Evolutionary conservation across 108 stramenopile genomes (phyloP), one percentile per base, ranked within the genome.

Genomic region (Cyclotella sp.): DNA sequence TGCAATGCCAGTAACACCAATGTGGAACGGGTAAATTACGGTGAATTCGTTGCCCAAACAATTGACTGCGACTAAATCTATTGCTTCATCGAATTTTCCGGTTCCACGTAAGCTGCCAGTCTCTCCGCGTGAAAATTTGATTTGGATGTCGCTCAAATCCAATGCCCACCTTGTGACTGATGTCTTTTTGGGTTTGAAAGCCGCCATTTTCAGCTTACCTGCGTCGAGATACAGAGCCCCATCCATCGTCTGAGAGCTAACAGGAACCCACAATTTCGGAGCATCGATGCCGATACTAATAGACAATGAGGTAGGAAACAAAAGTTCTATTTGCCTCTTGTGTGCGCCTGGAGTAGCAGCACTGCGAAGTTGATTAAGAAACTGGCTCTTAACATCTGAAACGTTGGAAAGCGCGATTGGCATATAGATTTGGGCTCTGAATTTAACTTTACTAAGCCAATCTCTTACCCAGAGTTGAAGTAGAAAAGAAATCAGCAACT

Each of bases 291-390:
- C 87, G 13, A 94, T 44, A 60, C 85, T 78, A 21, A 94, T 58
- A 19, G 78, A 71, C 18, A 90, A 51, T 44, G 87, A 77, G 16
- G 79, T 81, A 12, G 91, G 93, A n/a, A 87, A 89, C 8, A 88
- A 64, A 45, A 94, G 71, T 18, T 91, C 91, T 26, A 92, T 68
- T 49, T 89, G 89, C 18, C 90, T 89, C 70, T 85, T 88, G 27
- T 90, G 72, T 18, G 93, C 93, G 42, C 89, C 75, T 16, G 89
- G 91, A n/a, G 93, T 94, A 14, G 93, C 86, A 44, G 82, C 91
- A 71, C 84, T 89, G 51, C 85, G 66, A n/a, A 94, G 74, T 63
- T 89, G 82, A 9, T 73, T 77, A 8, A 86, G 74, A 27, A 91
- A 71, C 44, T 88, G 83, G 34, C 73, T 82, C 47, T 86, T 70